Conservation (phyloP, 306 rosid genomes). For the Dryas alaskensis region DNA sequence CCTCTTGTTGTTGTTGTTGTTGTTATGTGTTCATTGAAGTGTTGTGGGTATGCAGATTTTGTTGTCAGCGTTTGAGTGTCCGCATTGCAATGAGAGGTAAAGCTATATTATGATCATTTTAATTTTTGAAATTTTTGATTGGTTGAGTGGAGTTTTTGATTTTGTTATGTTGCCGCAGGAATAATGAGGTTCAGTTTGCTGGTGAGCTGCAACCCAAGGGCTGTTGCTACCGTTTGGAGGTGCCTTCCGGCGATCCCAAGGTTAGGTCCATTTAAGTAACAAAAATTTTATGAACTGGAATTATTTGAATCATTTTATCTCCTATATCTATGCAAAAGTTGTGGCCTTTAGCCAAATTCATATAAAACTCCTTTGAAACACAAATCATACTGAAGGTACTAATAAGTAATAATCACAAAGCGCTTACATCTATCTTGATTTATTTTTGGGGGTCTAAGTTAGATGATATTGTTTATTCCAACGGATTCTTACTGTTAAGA, state of each 20-base stretch:
- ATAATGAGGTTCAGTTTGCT: conserved; percentile 96
- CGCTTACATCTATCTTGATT: not conserved
- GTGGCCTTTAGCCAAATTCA: not conserved
- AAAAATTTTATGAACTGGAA: not conserved
- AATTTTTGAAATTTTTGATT: not conserved
- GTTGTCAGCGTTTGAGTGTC: conserved; percentile 87
- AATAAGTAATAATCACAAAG: not conserved
- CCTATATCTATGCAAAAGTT: not conserved
- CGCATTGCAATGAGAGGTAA: conserved; percentile 93
- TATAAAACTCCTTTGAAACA: not conserved
- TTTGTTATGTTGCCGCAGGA: conserved; percentile 43
- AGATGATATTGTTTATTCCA: not conserved
- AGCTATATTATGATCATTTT: not conserved
- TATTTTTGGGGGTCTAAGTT: not conserved
- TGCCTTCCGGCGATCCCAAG: conserved; percentile 63
- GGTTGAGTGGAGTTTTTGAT: not conserved
- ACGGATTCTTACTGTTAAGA: no score
- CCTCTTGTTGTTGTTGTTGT: not conserved
- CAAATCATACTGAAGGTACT: not conserved
- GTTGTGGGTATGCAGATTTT: conserved; percentile 52
- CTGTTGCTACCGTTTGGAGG: conserved; percentile 61
- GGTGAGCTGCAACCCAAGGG: conserved; percentile 93
- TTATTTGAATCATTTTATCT: not conserved
- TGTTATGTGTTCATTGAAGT: not conserved
- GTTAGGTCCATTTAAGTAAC: conserved; percentile 35